Percentiles rank a stretch among this genome's conserved stretches.
phyloP scores from a whole-genome alignment of 768 basidiomycete species.

The Termitomyces sp. region DNA sequence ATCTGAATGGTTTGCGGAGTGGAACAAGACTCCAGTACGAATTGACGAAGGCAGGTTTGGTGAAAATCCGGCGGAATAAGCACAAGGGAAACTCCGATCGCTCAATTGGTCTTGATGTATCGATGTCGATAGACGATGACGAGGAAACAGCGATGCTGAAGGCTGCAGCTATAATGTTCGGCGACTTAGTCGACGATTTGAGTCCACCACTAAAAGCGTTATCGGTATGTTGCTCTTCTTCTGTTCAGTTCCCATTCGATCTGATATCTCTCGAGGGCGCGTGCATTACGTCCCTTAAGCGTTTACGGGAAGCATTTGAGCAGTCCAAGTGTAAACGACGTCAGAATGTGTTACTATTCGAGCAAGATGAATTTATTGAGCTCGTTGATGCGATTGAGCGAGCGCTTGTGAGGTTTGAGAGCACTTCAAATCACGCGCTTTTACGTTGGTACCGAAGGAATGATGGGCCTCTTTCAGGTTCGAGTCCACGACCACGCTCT shows the following conservation, averaged over 20 bases:
- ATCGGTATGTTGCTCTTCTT: conserved; percentile 42
- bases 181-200: conserved; percentile 72
- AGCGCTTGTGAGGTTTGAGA: conserved; percentile 70
- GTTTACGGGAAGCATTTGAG: conserved; percentile 62
- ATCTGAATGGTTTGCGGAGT: conserved; percentile 83
- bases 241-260: background rate
- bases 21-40: conserved; percentile 84
- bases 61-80: conserved; percentile 15
- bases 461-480: conserved; percentile 21
- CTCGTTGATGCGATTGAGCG: conserved; percentile 62
- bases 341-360: conserved; percentile 28
- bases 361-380: conserved; percentile 55
- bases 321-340: conserved; percentile 29
- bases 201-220: conserved; percentile 72
- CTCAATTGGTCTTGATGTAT: conserved; percentile 7
- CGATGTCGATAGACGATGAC: conserved; percentile 16
- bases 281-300: conserved; percentile 53
- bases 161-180: conserved; percentile 70
- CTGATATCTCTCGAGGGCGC: conserved; percentile 36
- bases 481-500: conserved; percentile 16
- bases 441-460: conserved; percentile 64
- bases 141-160: conserved; percentile 41
- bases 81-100: conserved; percentile 13
- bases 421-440: conserved; percentile 80
- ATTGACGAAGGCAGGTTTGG: conserved; percentile 53